Evolutionary conservation across 495 filamentous ascomycete genomes (phyloP).

Genomic region (Penicillium roqueforti): DNA sequence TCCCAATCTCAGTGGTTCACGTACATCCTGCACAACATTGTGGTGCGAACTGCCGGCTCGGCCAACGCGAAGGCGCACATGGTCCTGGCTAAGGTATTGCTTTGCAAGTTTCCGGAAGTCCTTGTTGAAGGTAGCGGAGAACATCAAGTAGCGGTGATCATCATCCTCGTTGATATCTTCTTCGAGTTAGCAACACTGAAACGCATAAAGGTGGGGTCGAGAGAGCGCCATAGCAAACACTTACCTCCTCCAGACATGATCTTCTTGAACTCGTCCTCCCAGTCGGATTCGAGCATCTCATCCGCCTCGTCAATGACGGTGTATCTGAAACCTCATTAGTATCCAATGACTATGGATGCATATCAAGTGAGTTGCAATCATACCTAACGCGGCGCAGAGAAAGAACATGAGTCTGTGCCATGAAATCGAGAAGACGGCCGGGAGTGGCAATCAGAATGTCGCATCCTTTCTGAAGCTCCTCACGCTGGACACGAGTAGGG

Average conservation of each 20-base stretch:
- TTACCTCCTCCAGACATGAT: conserved; percentile 77
- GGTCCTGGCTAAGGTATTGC: conserved; percentile 63
- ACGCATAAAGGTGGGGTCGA: background rate
- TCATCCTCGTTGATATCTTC: conserved; percentile 70
- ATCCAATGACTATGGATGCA: background rate
- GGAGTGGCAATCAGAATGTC: conserved; percentile 87
- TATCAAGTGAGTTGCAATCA: conserved; percentile 11
- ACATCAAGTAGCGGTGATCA: conserved; percentile 83
- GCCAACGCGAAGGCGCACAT: conserved; percentile 77
- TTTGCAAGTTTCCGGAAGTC: conserved; percentile 68
- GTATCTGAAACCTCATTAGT: conserved; percentile 44
- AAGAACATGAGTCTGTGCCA: conserved; percentile 61
- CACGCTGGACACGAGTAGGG: conserved; percentile 58
- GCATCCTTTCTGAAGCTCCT: conserved; percentile 75
- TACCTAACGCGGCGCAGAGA: conserved; percentile 74
- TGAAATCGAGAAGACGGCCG: conserved; percentile 79
- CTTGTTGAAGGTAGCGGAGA: conserved; percentile 89
- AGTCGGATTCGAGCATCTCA: conserved; percentile 75
- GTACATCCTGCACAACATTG: conserved; percentile 70
- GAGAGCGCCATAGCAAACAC: conserved; percentile 10
- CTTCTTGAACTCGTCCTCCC: conserved; percentile 63
- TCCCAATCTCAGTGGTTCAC: background rate
- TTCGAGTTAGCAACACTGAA: conserved; percentile 15
- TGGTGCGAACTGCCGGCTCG: conserved; percentile 73
- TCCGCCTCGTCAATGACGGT: conserved; percentile 95